Evolutionary conservation across 306 rosid species (phyloP), one percentile per base, ranked within the genome.

Genomic region (Vigna unguiculata): DNA sequence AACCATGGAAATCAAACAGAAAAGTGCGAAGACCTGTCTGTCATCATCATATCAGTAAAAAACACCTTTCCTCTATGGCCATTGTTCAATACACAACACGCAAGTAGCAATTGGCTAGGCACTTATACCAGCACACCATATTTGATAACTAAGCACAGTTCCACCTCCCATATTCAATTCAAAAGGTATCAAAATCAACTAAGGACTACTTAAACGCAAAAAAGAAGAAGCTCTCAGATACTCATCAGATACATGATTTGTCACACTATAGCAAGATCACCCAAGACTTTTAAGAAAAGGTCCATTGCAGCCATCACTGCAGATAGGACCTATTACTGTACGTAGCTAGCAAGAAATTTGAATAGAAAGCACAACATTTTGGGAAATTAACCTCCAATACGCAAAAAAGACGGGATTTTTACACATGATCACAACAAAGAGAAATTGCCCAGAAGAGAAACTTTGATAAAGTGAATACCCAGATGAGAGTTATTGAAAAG

Each of bases 341-440:
- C 8, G 14, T 16, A 53, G 22, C 6, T n/a, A n/a, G n/a, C n/a
- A n/a, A n/a, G n/a, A n/a, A n/a, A n/a, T n/a, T n/a, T n/a, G n/a
- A n/a, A n/a, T n/a, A n/a, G n/a, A n/a, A n/a, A n/a, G n/a, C n/a
- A n/a, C n/a, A n/a, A n/a, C n/a, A n/a, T n/a, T n/a, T n/a, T n/a
- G n/a, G n/a, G n/a, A n/a, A n/a, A n/a, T n/a, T n/a, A n/a, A n/a
- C n/a, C n/a, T 28, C 4, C 30, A 28, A 28, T 28, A 49, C 36
- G 16, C 46, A 40, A 25, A 59, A 38, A 52, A 38, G 7, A 5
- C 11, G 9, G 4, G 52, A 30, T 73, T 38, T 48, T 65, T 19
- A 40, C 58, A 55, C 69, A 57, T 7, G 77, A 76, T 79, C 59
- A 80, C 10, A 45, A 30, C 48, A 61, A 80, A 41, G 69, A 52